Percentiles rank a stretch among this genome's conserved stretches.
phyloP scores from a whole-genome alignment of 108 stramenopile genomes.

The Mayamaea pseudoterrestris region DNA sequence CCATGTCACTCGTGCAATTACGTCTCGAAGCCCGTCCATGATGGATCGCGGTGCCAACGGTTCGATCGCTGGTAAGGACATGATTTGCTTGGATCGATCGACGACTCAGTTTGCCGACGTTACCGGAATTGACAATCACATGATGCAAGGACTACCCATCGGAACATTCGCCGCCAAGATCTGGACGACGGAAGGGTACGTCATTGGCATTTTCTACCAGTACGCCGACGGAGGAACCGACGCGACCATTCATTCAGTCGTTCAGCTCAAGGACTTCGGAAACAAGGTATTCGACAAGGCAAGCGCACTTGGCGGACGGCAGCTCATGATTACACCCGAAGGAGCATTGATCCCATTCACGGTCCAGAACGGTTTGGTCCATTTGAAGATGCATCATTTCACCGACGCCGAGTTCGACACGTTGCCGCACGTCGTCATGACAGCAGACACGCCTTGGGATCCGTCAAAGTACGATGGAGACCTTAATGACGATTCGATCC shows the following conservation, averaged over 20 bases:
- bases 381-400: constrained; percentile 8
- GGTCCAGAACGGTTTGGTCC: constrained; percentile 8
- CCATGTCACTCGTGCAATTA: no score
- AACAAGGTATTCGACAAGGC: constrained; percentile 11
- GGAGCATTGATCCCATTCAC: constrained; percentile 15
- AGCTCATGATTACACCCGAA: constrained; percentile 17
- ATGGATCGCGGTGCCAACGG: constrained; percentile 26
- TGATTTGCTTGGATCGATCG: neutral
- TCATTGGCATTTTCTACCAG: constrained; percentile 18
- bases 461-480: constrained; percentile 9
- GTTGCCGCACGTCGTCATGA: constrained; percentile 22
- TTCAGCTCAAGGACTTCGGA: constrained; percentile 11
- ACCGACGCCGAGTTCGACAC: constrained; percentile 16
- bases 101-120: constrained; percentile 2
- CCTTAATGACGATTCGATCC: constrained; percentile 3
- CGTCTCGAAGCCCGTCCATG: no score
- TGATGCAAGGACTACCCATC: constrained; percentile 5
- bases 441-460: constrained; percentile 17
- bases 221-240: constrained; percentile 13
- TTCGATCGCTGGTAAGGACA: constrained; percentile 11
- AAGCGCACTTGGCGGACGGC: constrained; percentile 4
- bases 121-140: constrained; percentile 18
- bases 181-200: constrained; percentile 5
- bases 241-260: constrained; percentile 15
- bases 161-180: constrained; percentile 15